Conservation (phyloP, 768 basidiomycete genomes). For the Stropharia rugosoannulata region DNA sequence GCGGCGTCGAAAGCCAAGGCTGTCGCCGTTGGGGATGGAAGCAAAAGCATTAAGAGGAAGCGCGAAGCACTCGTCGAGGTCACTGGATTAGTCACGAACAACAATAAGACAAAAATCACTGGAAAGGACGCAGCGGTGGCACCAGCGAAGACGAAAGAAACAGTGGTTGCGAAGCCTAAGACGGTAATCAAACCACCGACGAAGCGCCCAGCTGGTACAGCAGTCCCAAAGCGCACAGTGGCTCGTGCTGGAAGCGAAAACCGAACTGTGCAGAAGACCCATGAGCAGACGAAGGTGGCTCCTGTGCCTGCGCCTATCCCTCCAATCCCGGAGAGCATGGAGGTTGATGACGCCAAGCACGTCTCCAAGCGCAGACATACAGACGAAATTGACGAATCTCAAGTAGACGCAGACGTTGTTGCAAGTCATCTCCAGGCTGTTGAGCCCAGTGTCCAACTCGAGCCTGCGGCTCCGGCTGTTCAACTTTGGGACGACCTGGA, state of each 20-base stretch:
- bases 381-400: conserved; percentile 43
- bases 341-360: conserved; percentile 35
- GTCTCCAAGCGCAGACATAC: conserved; percentile 66
- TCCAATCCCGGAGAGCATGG: conserved; percentile 20
- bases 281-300: conserved; percentile 6
- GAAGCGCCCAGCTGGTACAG: conserved; percentile 11
- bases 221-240: conserved; percentile 8
- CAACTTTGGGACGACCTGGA: conserved; percentile 84
- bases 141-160: conserved; percentile 6
- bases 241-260: conserved; percentile 16
- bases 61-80: conserved; percentile 77
- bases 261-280: conserved; percentile 12
- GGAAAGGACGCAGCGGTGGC: conserved; percentile 36
- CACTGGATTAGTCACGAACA: conserved; percentile 39
- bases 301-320: conserved; percentile 9
- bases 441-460: conserved; percentile 35
- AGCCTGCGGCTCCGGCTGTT: conserved; percentile 8
- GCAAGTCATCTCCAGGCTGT: conserved; percentile 42
- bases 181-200: conserved; percentile 14
- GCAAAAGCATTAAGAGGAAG: conserved; percentile 66
- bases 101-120: conserved; percentile 32
- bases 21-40: conserved; percentile 10
- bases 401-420: conserved; percentile 33
- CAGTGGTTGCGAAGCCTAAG: conserved; percentile 13
- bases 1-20: conserved; percentile 41